Base-by-base conservation (phyloP, 352 stramenopile species). In the Peronospora destructor region DNA sequence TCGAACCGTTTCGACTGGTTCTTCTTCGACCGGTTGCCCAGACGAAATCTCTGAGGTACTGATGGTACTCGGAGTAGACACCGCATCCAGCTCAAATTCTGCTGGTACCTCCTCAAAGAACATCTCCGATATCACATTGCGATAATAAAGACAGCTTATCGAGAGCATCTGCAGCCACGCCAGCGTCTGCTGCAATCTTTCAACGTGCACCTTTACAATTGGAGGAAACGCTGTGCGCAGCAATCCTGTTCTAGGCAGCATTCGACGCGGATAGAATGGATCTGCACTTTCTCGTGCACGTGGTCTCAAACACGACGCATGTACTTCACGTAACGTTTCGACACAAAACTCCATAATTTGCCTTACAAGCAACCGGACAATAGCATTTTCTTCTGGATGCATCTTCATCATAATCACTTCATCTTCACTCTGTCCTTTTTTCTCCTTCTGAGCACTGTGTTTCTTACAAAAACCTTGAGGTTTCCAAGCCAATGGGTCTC, bases 401-500 rank as follows among this genome's bases (percentile, higher is more conserved):
- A 87, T 71, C 3, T 55, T 38, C 53, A 69, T 67, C 13, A 45
- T 56, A 16, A 19, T n/a, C 1, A 6, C 13, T 13, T 45, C 13
- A 7, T 45, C 35, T 13, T 51, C 13, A 11, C 12, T 47, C 5
- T 64, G 23, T 23, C 28, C 14, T 11, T 32, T 28, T 34, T 39
- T 23, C 2, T 23, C 12, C 13, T 44, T 34, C 37, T 49, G 30
- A 7, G 55, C 48, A 0, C 61, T 64, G 39, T 91, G 81, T 45
- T 73, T 76, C 50, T 82, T 87, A 56, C 81, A 92, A 55, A 92
- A 92, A 1, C 81, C 81, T 30, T 84, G 65, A 0, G 74, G 64
- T 47, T 78, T 82, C 81, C 81, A 92, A 9, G 81, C 81, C 19
- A 92, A 45, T 2, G 79, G 73, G 51, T 92, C 81, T 14, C 81